Conservation (phyloP, 2,329 filamentous ascomycete species). For the Penicillium concentricum region DNA sequence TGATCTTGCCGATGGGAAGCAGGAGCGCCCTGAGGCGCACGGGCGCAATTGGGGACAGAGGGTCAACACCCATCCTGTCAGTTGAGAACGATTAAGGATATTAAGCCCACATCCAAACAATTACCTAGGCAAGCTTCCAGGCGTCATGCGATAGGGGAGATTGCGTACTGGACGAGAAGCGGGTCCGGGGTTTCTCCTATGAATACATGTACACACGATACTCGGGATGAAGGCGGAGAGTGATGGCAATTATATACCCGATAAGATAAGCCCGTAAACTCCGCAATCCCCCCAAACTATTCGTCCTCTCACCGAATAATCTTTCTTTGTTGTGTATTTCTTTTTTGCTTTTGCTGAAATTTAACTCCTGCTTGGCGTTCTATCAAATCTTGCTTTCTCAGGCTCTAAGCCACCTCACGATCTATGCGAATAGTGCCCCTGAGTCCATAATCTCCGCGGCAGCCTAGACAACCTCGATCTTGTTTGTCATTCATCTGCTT, state of each 20-base stretch:
- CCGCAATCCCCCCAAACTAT: constrained; percentile 16
- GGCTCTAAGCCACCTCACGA: too few relatives aligned
- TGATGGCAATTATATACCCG: constrained; percentile 5
- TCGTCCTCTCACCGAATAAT: background rate
- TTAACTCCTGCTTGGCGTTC: background rate
- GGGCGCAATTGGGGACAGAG: constrained; percentile 85
- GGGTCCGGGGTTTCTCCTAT: background rate
- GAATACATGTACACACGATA: constrained; percentile 1
- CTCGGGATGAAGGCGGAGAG: background rate
- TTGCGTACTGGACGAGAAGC: background rate
- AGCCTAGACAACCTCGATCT: background rate
- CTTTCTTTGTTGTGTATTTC: background rate
- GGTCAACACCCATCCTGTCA: constrained; percentile 80
- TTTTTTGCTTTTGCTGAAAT: background rate
- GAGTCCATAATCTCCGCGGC: background rate
- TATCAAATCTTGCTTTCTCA: background rate
- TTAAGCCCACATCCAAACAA: constrained; percentile 36
- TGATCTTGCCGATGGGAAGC: constrained; percentile 83
- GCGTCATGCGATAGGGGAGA: constrained; percentile 20
- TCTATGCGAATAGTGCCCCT: background rate
- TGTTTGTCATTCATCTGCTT: background rate
- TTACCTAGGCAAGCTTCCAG: constrained; percentile 15
- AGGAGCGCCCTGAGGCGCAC: constrained; percentile 86
- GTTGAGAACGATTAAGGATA: constrained; percentile 37
- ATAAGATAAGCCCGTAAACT: constrained; percentile 23